Base-by-base conservation (phyloP, 345 rosid species). In the Capsella bursapastoris region DNA sequence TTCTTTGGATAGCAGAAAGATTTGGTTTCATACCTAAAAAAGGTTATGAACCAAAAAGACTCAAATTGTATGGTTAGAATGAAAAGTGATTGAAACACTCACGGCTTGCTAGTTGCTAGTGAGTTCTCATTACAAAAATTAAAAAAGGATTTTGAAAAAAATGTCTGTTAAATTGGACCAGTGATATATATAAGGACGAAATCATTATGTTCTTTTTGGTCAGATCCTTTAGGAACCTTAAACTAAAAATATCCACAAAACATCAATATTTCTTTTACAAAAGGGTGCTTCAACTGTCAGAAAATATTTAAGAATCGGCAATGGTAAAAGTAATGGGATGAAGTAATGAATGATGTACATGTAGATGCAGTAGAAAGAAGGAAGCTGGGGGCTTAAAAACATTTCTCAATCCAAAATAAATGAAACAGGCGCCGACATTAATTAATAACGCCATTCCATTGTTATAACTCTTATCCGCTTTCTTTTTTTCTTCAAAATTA, bases 381-480 rank as follows among this genome's bases (percentile, higher is more conserved):
- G 16, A 0, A 32, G 31, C 22, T 13, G 41, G 66, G 31, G 35
- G 38, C 22, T 11, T 45, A 31, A 66, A 31, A 13, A 22, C 25
- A 22, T 43, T 40, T 64, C 45, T 76, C 59, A 47, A 28, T 56
- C 73, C 62, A 47, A 41, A 62, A 58, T 81, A 74, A 81, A 74
- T 81, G 72, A 40, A 68, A 49, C 56, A 73, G 72, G 74, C 79
- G 72, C 71, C 79, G 74, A 71, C 78, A 61, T 78, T 73, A 70
- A 22, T 22, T 22, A 32, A 68, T 57, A 50, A 13, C 57, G 37
- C 60, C 28, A 58, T 56, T 59, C 56, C 52, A 60, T 68, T 53
- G 74, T 49, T 72, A 56, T 72, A 22, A 44, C 51, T 53, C 81
- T 74, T 59, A 58, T 75, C 57, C 59, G 45, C 2, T 5, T 37